These are phyloP conservation scores for Sindora glabra DNA, from an alignment of 306 rosid genomes.

Conservation along the genomic window DNA sequence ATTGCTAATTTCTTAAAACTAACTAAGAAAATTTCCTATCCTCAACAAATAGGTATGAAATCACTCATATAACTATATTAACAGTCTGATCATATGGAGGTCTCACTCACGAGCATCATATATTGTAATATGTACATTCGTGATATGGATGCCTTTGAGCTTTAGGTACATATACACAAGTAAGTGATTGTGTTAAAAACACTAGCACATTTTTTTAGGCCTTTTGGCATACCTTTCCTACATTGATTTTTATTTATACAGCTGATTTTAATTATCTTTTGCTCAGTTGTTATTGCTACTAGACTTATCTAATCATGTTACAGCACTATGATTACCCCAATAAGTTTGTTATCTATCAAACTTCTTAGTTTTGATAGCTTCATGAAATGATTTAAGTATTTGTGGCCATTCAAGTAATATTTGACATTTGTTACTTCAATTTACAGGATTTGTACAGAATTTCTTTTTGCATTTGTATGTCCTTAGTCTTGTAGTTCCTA, in stretches of 20 bases:
- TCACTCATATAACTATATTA: neutral
- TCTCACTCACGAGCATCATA: too few relatives aligned
- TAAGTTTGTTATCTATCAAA: constrained; percentile 31
- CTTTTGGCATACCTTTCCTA: neutral
- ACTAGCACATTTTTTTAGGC: too few relatives aligned
- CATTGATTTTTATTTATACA: constrained; percentile 1
- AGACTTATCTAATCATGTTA: constrained; percentile 93
- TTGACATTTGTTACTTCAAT: too few relatives aligned
- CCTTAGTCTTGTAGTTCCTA: too few relatives aligned
- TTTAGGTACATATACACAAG: neutral
- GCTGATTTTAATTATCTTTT: constrained; percentile 17
- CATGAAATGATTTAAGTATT: too few relatives aligned
- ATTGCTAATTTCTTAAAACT: constrained; percentile 84
- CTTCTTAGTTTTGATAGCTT: neutral
- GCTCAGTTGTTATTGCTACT: constrained; percentile 70
- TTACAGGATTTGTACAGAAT: too few relatives aligned
- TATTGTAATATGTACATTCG: too few relatives aligned
- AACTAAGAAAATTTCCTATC: constrained; percentile 84
- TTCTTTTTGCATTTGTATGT: too few relatives aligned
- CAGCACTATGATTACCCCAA: constrained; percentile 89
- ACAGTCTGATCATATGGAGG: neutral
- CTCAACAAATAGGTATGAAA: constrained; percentile 79
- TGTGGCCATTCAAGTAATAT: too few relatives aligned
- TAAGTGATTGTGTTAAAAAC: neutral
- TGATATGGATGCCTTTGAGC: too few relatives aligned